phyloP scores from a whole-genome alignment of 2,329 filamentous ascomycete genomes.

The Phialemonium atrogriseum region DNA sequence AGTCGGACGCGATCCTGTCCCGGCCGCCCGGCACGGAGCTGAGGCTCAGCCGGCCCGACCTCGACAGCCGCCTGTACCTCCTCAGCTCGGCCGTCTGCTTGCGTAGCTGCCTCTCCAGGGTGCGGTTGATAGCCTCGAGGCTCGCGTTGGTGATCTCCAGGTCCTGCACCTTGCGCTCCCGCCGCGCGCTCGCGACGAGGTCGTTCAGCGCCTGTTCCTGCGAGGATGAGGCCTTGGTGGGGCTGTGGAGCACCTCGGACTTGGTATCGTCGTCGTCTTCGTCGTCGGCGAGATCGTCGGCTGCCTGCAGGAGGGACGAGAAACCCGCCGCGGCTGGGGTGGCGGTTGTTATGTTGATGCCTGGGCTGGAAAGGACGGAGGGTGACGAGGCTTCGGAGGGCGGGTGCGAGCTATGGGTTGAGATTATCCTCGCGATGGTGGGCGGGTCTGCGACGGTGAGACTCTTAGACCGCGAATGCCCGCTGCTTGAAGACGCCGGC shows the following conservation, averaged over 20 bases:
- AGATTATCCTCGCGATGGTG: conserved; percentile 25
- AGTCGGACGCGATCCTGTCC: conserved; percentile 31
- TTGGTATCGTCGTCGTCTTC: conserved; percentile 17
- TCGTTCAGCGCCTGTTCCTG: conserved; percentile 60
- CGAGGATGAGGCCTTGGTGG: conserved; percentile 46
- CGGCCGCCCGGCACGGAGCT: conserved; percentile 36
- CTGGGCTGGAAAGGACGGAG: conserved; percentile 20
- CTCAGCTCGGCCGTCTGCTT: conserved; percentile 87
- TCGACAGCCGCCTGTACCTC: conserved; percentile 75
- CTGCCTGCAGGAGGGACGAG: conserved; percentile 47
- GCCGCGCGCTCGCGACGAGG: conserved; percentile 75
- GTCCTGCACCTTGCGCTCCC: conserved; percentile 91
- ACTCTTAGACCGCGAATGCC: conserved; percentile 9
- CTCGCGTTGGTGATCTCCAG: conserved; percentile 95
- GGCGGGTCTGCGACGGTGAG: conserved; percentile 26
- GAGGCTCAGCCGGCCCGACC: conserved; percentile 66
- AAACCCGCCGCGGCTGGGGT: conserved; percentile 25
- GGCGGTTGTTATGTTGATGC: conserved; percentile 22
- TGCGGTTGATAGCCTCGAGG: conserved; percentile 88
- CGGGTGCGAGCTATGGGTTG: conserved; percentile 20
- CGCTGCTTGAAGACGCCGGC: background rate
- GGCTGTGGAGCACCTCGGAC: conserved; percentile 32
- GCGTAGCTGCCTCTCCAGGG: conserved; percentile 80
- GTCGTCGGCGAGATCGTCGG: conserved; percentile 37
- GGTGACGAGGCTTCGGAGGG: conserved; percentile 29